Evolutionary conservation across 1,284 basidiomycete genomes (phyloP).

Genomic region (Peniophora sp.): DNA sequence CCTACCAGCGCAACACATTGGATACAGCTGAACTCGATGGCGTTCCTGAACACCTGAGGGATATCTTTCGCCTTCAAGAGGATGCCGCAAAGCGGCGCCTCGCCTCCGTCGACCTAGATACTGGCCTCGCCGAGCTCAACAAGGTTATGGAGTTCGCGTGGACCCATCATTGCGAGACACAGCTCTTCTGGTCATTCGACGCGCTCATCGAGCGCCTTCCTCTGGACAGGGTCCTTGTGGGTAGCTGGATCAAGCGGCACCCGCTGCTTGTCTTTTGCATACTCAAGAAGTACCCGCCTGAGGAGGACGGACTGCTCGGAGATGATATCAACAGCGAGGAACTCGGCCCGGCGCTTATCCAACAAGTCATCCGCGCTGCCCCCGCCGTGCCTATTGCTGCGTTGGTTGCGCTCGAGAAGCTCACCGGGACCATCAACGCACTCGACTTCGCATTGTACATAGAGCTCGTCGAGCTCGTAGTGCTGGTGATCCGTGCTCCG

Average conservation of each 20-base stretch:
- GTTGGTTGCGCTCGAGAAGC: constrained; percentile 49
- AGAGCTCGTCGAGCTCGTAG: constrained; percentile 41
- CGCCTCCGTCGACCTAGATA: constrained; percentile 2
- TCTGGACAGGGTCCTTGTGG: constrained; percentile 23
- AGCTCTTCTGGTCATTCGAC: constrained; percentile 45
- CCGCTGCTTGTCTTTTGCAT: constrained; percentile 47
- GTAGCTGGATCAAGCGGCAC: constrained; percentile 35
- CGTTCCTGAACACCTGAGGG: neutral
- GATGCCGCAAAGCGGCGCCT: neutral
- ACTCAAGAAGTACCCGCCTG: constrained; percentile 38
- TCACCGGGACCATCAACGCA: constrained; percentile 31
- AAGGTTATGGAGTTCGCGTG: constrained; percentile 21
- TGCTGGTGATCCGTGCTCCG: constrained; percentile 40
- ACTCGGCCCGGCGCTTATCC: constrained; percentile 24
- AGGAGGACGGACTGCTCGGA: constrained; percentile 22
- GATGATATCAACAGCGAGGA: constrained; percentile 18
- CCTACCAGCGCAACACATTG: constrained; percentile 31
- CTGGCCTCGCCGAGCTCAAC: constrained; percentile 6
- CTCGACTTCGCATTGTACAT: constrained; percentile 37
- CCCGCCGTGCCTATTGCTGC: constrained; percentile 45
- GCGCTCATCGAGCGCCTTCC: constrained; percentile 25
- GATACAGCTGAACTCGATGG: constrained; percentile 6
- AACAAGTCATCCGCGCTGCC: constrained; percentile 38
- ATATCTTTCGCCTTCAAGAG: neutral
- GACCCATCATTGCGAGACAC: constrained; percentile 42